Conservation (phyloP, 805 yeast genomes). For the Suhomyces kilbournensis region DNA sequence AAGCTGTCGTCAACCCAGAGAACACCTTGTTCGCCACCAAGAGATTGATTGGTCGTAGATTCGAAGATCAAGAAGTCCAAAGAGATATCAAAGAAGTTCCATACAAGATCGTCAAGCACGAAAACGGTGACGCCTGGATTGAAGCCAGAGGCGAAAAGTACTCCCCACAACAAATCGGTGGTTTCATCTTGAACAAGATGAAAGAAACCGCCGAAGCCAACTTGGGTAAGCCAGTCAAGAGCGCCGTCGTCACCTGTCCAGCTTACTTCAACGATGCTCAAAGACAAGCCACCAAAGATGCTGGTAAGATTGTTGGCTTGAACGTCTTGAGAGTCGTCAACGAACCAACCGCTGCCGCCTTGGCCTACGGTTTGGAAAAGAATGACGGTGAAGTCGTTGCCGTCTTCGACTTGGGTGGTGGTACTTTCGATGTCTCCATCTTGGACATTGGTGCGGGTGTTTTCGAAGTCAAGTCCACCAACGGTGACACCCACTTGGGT, state of each 20-base stretch:
- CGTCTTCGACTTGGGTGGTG: conserved; percentile 97
- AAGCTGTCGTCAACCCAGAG: conserved; percentile 90
- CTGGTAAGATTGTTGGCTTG: conserved; percentile 95
- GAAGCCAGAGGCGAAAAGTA: conserved; percentile 83
- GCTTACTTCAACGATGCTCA: conserved; percentile 90
- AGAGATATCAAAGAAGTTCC: conserved; percentile 86
- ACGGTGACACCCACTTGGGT: conserved; percentile 93
- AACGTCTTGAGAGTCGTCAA: conserved; percentile 86
- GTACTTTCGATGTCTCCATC: conserved; percentile 96
- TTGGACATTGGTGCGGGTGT: conserved; percentile 97
- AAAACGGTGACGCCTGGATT: conserved; percentile 95
- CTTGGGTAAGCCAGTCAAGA: conserved; percentile 80
- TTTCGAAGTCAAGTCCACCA: conserved; percentile 95
- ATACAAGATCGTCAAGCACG: conserved; percentile 84
- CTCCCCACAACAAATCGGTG: conserved; percentile 96
- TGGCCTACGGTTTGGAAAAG: conserved; percentile 90
- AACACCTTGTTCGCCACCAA: conserved; percentile 94
- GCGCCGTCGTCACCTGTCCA: conserved; percentile 90
- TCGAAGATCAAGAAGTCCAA: conserved; percentile 85
- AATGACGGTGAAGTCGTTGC: conserved; percentile 83
- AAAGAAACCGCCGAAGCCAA: conserved; percentile 96
- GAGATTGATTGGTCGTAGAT: conserved; percentile 92
- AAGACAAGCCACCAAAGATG: conserved; percentile 93
- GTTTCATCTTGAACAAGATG: conserved; percentile 91
- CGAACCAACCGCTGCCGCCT: conserved; percentile 92